Evolutionary conservation across 192 early-diverging fungal genomes (phyloP).

Genomic region (Coemansia reversa): DNA sequence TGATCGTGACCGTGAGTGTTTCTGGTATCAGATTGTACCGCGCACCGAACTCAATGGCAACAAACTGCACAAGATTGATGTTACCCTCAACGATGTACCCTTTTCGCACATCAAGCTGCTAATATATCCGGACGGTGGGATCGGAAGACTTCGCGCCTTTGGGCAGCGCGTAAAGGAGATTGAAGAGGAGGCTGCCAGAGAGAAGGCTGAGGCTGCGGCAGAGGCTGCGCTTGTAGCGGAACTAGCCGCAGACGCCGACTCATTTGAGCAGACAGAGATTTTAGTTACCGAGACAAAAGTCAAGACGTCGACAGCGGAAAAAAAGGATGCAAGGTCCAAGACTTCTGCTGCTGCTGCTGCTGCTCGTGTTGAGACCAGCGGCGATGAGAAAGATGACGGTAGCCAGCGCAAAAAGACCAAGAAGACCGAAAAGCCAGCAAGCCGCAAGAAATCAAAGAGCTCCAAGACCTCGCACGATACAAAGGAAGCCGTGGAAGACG

Average conservation of each 20-base stretch:
- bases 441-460: conserved; percentile 23
- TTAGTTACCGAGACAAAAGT: conserved; percentile 12
- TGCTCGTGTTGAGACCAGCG: conserved; percentile 7
- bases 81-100: conserved; percentile 58
- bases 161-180: conserved; percentile 61
- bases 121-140: conserved; percentile 80
- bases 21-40: conserved; percentile 67
- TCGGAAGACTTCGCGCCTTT: conserved; percentile 77
- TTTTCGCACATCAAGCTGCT: conserved; percentile 68
- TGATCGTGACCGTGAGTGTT: conserved; percentile 46
- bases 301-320: neutral
- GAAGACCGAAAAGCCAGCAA: conserved; percentile 18
- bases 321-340: conserved; percentile 4
- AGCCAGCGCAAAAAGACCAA: conserved; percentile 21
- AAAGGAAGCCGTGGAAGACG: conserved; percentile 15
- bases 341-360: neutral
- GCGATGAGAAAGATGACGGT: conserved; percentile 5
- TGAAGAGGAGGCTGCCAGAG: conserved; percentile 49
- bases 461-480: conserved; percentile 18
- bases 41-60: conserved; percentile 47
- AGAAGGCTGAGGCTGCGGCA: conserved; percentile 47
- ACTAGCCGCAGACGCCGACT: conserved; percentile 20
- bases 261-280: conserved; percentile 6
- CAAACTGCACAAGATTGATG: conserved; percentile 64
- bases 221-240: conserved; percentile 45